These are phyloP conservation scores for Mortierella polycephala DNA, from an alignment of 371 early-diverging fungal species.

Conservation along the genomic window DNA sequence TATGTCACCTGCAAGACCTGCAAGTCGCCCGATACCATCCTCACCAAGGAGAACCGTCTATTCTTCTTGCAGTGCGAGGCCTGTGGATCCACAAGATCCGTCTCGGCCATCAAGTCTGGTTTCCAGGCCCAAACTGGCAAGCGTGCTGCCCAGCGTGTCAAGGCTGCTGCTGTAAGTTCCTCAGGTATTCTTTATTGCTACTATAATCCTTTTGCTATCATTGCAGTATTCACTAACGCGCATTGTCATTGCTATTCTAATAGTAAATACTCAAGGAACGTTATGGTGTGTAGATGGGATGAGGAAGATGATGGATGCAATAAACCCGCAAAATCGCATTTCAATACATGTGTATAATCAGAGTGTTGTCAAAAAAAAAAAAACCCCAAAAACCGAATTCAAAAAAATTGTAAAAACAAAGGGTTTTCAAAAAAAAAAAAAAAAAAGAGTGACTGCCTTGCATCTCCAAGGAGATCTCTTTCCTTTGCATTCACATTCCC, in stretches of 20 bases:
- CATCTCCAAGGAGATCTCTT: neutral
- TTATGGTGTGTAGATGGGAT: neutral
- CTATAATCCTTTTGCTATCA: neutral
- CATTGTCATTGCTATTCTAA: neutral
- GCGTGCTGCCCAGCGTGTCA: conserved; percentile 62
- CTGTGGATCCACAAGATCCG: conserved; percentile 97
- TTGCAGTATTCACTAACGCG: no score
- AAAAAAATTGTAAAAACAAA: no score
- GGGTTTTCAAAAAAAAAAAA: neutral
- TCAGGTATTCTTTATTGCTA: neutral
- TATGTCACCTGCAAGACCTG: conserved; percentile 99
- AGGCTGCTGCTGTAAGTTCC: conserved; percentile 48
- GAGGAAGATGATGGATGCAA: neutral
- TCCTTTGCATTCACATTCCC: conserved; percentile 1
- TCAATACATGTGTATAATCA: neutral
- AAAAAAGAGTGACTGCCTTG: conserved; percentile 7
- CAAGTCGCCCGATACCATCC: conserved; percentile 95
- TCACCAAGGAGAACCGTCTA: conserved; percentile 98
- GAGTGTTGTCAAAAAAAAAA: neutral
- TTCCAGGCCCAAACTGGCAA: conserved; percentile 91
- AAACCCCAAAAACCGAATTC: no score
- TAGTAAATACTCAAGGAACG: conserved; percentile 1
- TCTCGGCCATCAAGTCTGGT: conserved; percentile 98
- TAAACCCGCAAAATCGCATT: neutral
- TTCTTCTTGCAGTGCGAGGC: conserved; percentile 98